These are phyloP conservation scores for Hippophae rhamnoides DNA, from an alignment of 306 rosid genomes.

Conservation along the genomic window DNA sequence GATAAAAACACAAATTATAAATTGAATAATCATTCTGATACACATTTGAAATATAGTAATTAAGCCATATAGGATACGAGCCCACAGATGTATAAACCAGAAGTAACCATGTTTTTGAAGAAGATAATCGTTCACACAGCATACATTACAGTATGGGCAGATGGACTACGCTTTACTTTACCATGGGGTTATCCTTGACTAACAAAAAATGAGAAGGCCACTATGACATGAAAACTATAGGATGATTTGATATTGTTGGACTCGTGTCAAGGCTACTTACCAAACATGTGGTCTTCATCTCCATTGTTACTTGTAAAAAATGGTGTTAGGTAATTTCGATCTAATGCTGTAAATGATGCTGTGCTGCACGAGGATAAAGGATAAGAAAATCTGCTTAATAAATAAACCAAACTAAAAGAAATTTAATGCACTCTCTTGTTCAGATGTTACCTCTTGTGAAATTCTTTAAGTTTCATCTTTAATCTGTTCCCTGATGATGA, in stretches of 20 bases:
- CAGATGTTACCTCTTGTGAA: slow-evolving; percentile 63
- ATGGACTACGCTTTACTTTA: too few species aligned
- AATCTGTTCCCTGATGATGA: slow-evolving; percentile 73
- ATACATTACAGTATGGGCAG: too few species aligned
- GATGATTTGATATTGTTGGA: neutral
- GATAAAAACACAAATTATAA: too few species aligned
- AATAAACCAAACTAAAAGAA: slow-evolving; percentile 5
- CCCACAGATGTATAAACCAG: too few species aligned
- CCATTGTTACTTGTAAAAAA: slow-evolving; percentile 93
- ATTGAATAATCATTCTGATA: too few species aligned
- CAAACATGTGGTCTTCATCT: slow-evolving; percentile 53
- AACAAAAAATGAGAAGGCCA: too few species aligned
- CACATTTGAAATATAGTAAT: too few species aligned
- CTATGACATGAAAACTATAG: too few species aligned
- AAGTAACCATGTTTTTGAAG: too few species aligned
- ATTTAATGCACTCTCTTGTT: neutral
- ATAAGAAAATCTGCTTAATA: slow-evolving; percentile 6
- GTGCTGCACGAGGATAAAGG: slow-evolving; percentile 48
- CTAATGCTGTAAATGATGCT: slow-evolving; percentile 72
- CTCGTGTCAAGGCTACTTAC: slow-evolving; percentile 35
- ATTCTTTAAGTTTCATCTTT: slow-evolving; percentile 90
- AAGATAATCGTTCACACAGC: too few species aligned
- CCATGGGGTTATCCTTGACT: too few species aligned
- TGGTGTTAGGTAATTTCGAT: slow-evolving; percentile 90
- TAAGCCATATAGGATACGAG: too few species aligned